Conservation (phyloP, 192 early-diverging fungal species). For the Lobosporangium transversale region DNA sequence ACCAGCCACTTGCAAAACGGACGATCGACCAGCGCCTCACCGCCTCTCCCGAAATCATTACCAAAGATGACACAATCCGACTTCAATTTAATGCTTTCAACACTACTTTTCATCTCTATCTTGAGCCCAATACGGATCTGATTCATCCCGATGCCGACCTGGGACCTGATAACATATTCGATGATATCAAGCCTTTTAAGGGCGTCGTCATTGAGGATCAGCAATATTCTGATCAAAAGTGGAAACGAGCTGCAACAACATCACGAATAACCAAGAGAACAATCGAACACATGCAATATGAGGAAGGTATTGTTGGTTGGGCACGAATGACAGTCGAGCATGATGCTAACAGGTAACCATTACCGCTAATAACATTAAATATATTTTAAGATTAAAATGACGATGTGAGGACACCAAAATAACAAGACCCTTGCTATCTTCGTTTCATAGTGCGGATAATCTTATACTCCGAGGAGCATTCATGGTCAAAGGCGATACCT, state of each 20-base stretch:
- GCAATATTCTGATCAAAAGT: conserved; percentile 39
- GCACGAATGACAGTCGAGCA: conserved; percentile 59
- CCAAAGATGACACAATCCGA: conserved; percentile 64
- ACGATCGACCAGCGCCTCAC: neutral
- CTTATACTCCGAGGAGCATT: conserved; percentile 40
- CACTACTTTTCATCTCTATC: conserved; percentile 69
- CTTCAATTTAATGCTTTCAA: conserved; percentile 70
- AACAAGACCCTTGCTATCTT: no score
- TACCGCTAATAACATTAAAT: neutral
- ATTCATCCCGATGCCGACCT: conserved; percentile 71
- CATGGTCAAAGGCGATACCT: conserved; percentile 30
- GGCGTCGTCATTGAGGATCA: conserved; percentile 60
- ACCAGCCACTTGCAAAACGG: conserved; percentile 20
- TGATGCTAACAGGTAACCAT: conserved; percentile 9
- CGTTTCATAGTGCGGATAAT: conserved; percentile 2
- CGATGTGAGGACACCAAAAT: neutral
- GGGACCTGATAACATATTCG: conserved; percentile 44
- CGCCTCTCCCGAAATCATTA: conserved; percentile 15
- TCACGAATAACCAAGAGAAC: conserved; percentile 20
- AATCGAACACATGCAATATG: conserved; percentile 40
- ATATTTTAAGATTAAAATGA: neutral
- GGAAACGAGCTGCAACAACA: conserved; percentile 36
- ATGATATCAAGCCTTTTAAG: conserved; percentile 70
- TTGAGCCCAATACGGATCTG: conserved; percentile 76
- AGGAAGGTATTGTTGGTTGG: conserved; percentile 66